A percentile compares a stretch with the other conserved stretches of the same genome.
Conservation (phyloP, 2,329 filamentous ascomycete genomes). For the Bipolaris oryzae region DNA sequence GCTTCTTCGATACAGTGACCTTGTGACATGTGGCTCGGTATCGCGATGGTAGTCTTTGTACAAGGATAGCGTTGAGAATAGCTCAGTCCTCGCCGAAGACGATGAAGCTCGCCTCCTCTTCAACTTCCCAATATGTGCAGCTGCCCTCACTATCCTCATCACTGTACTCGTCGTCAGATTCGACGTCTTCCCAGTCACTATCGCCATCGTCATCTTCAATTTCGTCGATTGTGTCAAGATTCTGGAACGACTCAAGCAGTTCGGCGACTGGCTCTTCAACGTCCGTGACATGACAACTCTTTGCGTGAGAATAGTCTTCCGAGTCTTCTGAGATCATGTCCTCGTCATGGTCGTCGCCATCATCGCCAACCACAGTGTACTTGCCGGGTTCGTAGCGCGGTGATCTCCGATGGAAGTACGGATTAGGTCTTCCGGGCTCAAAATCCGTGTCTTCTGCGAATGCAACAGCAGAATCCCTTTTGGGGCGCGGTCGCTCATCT, state of each 20-base stretch:
- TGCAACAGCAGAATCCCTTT: conserved; percentile 18
- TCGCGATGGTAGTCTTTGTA: not conserved
- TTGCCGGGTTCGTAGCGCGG: conserved; percentile 41
- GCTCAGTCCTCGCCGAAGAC: conserved; percentile 32
- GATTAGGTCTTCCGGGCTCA: conserved; percentile 25
- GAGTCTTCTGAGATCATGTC: conserved; percentile 26
- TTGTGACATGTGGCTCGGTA: not conserved
- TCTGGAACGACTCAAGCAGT: not conserved
- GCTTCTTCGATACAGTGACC: not conserved
- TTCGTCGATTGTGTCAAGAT: conserved; percentile 9
- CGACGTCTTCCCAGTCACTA: conserved; percentile 34
- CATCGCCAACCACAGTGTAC: conserved; percentile 17
- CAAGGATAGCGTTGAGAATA: not conserved
- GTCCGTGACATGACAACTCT: conserved; percentile 4
- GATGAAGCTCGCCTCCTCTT: conserved; percentile 29
- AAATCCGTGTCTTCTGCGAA: conserved; percentile 34
- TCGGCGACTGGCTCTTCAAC: not conserved
- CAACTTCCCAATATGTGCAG: conserved; percentile 22
- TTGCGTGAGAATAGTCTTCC: conserved; percentile 24
- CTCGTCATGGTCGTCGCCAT: conserved; percentile 15
- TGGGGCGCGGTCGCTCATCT: conserved; percentile 4
- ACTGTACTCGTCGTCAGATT: conserved; percentile 16
- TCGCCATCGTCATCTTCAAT: conserved; percentile 25
- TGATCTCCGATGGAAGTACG: conserved; percentile 35
- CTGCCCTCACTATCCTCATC: conserved; percentile 22